phyloP scores from a whole-genome alignment of 1,284 basidiomycete genomes.

The Apiotrichum siamense region DNA sequence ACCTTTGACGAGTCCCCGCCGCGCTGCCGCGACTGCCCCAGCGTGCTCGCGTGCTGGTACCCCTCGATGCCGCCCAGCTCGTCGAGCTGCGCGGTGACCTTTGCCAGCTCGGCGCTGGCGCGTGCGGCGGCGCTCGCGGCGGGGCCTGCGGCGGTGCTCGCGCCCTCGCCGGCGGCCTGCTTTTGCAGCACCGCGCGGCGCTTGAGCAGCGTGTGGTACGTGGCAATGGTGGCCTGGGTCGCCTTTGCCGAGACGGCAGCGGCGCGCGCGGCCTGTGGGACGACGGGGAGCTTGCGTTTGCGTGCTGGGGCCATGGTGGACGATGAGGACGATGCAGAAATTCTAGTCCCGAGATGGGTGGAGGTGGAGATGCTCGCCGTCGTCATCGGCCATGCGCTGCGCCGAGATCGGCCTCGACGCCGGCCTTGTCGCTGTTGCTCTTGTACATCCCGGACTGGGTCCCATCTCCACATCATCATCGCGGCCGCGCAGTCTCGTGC shows the following conservation, averaged over 20 bases:
- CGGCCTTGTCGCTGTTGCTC: not conserved
- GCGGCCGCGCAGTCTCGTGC: no score
- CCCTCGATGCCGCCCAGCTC: conserved; percentile 64
- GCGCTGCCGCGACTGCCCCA: conserved; percentile 69
- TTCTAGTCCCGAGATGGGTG: no score
- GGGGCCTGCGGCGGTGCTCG: conserved; percentile 4
- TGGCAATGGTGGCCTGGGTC: conserved; percentile 41
- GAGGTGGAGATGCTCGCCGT: not conserved
- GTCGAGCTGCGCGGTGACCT: conserved; percentile 59
- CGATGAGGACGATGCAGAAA: no score
- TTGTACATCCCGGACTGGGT: not conserved
- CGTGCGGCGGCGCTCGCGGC: no score
- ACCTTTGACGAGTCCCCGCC: conserved; percentile 79
- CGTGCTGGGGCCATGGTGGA: not conserved
- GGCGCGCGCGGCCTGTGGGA: not conserved
- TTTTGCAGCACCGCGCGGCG: conserved; percentile 26
- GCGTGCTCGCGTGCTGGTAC: conserved; percentile 72
- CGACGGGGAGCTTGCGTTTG: conserved; percentile 13
- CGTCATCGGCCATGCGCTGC: no score
- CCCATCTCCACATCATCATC: not conserved
- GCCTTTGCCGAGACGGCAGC: conserved; percentile 25
- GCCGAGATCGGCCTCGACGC: not conserved
- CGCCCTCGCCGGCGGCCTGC: conserved; percentile 5
- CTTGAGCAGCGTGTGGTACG: conserved; percentile 44
- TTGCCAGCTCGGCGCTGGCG: conserved; percentile 48